Evolutionary conservation across 352 stramenopile species (phyloP).

Genomic region (Pilasporangium apinafurcum): DNA sequence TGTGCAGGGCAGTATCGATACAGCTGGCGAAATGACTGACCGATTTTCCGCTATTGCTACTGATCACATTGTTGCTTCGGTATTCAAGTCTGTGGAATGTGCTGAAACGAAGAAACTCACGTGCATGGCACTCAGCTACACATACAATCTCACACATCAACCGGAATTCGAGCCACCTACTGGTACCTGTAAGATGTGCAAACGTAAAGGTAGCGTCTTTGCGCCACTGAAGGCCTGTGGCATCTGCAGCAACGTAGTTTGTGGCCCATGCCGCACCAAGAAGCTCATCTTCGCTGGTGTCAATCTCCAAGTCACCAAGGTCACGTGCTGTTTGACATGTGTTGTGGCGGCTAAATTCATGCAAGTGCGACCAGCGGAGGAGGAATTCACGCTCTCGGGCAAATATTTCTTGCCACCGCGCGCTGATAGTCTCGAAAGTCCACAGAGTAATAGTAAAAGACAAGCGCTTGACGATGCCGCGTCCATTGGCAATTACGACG

Average conservation of each 20-base stretch:
- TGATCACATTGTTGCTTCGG: constrained; percentile 38
- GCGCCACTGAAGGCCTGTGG: constrained; percentile 13
- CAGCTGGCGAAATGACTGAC: constrained; percentile 33
- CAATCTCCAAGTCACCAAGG: constrained; percentile 5
- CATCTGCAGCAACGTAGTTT: constrained; percentile 14
- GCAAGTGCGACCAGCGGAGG: constrained; percentile 12
- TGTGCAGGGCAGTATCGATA: constrained; percentile 45
- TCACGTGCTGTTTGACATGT: constrained; percentile 31
- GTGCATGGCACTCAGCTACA: constrained; percentile 17
- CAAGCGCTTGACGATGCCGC: too few species aligned
- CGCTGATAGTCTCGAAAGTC: too few species aligned
- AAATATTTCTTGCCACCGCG: too few species aligned
- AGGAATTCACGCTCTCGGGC: constrained; percentile 5
- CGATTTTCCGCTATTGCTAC: constrained; percentile 23
- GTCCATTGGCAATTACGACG: too few species aligned
- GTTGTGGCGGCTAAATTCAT: constrained; percentile 19
- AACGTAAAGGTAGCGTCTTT: constrained; percentile 3
- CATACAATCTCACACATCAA: too few species aligned
- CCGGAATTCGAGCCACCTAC: too few species aligned
- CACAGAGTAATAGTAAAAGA: too few species aligned
- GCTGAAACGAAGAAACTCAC: constrained; percentile 69
- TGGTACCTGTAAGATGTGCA: constrained; percentile 20
- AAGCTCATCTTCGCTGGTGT: constrained; percentile 20
- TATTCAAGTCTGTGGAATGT: constrained; percentile 53
- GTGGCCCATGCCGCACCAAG: constrained; percentile 17